These are phyloP conservation scores for Saksenaea vasiformis DNA, from an alignment of 371 early-diverging fungal genomes.

Conservation along the genomic window DNA sequence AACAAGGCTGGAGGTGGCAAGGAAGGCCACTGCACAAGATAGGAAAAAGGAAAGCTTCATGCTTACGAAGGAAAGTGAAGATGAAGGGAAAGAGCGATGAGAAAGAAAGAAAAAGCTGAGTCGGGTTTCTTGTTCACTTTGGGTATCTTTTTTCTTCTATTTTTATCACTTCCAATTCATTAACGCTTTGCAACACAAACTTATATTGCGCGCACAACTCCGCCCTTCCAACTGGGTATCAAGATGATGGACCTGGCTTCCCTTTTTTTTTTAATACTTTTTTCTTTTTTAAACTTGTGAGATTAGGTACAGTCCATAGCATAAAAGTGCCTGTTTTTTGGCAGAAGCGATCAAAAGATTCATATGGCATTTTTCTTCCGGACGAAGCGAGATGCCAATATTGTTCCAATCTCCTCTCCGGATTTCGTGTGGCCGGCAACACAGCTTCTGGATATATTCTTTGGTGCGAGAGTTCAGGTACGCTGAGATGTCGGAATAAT, in stretches of 20 bases:
- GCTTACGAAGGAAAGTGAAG: neutral
- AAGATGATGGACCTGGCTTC: neutral
- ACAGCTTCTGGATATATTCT: conserved; percentile 51
- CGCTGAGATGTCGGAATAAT: conserved; percentile 48
- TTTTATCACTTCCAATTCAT: neutral
- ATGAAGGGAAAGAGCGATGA: conserved; percentile 12
- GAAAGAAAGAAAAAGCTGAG: conserved; percentile 1
- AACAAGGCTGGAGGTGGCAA: conserved; percentile 31
- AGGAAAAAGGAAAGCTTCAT: conserved; percentile 38
- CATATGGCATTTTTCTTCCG: conserved; percentile 72
- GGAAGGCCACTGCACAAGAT: conserved; percentile 23
- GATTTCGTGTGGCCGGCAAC: conserved; percentile 46
- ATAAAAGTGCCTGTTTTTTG: conserved; percentile 60
- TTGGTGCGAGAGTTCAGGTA: conserved; percentile 55
- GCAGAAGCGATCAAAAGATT: conserved; percentile 65
- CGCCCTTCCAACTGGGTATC: neutral
- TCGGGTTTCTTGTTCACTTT: conserved; percentile 1
- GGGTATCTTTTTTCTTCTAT: neutral
- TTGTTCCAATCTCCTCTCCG: conserved; percentile 56
- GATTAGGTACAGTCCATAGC: conserved; percentile 49
- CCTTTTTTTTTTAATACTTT: neutral
- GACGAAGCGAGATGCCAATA: conserved; percentile 59
- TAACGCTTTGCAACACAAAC: neutral
- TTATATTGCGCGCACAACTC: neutral
- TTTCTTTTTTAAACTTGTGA: conserved; percentile 21